Percentiles rank a stretch among this genome's conserved stretches.
phyloP scores from a whole-genome alignment of 2,329 filamentous ascomycete genomes.

The Beauveria rudraprayagi region DNA sequence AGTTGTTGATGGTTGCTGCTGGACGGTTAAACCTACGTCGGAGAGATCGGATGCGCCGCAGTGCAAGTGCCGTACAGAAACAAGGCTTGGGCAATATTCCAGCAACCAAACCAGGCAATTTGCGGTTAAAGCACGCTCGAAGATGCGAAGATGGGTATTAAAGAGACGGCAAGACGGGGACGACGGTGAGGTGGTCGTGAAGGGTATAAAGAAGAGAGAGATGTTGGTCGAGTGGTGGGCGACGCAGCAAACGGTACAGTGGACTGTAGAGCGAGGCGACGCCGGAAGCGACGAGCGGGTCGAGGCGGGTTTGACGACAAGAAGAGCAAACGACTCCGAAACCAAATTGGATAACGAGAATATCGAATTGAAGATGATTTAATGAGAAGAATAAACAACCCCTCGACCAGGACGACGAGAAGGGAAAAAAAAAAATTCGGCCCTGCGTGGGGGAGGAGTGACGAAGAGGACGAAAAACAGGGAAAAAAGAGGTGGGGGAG shows the following conservation, averaged over 20 bases:
- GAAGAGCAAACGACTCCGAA: background rate
- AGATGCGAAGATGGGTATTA: background rate
- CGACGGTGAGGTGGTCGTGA: background rate
- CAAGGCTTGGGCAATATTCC: constrained; percentile 12
- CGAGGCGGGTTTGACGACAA: background rate
- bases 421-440: background rate
- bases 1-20: background rate
- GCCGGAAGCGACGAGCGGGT: constrained; percentile 8
- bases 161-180: background rate
- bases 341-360: background rate
- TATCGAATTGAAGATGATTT: background rate
- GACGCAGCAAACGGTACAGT: background rate
- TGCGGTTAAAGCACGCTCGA: background rate
- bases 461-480: background rate
- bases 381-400: background rate
- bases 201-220: background rate
- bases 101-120: constrained; percentile 8
- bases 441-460: constrained; percentile 3
- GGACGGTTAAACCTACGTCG: constrained; percentile 6
- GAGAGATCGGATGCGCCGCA: background rate
- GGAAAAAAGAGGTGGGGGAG: constrained; percentile 4
- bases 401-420: constrained; percentile 1
- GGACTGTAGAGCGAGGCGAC: background rate
- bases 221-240: background rate
- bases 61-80: background rate